Evolutionary conservation across 306 rosid genomes (phyloP).

Genomic region (Corylus americana): DNA sequence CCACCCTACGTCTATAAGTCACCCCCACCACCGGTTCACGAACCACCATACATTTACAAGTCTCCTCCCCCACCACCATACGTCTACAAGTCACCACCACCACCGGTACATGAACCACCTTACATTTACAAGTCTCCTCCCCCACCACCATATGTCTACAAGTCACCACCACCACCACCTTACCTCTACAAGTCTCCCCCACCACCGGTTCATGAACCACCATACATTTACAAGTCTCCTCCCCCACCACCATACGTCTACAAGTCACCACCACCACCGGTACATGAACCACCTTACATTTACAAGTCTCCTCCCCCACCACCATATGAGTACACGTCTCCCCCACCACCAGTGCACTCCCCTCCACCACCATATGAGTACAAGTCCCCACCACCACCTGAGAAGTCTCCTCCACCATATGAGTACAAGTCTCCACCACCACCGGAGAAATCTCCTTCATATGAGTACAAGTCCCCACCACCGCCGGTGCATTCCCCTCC

Average conservation of each 20-base stretch:
- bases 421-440: slow-evolving; percentile 53
- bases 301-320: slow-evolving; percentile 53
- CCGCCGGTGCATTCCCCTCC: slow-evolving; percentile 60
- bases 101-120: not conserved
- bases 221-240: not conserved
- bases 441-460: slow-evolving; percentile 35
- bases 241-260: not conserved
- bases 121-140: slow-evolving; percentile 30
- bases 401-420: slow-evolving; percentile 44
- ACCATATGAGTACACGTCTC: slow-evolving; percentile 33
- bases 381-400: slow-evolving; percentile 49
- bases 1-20: slow-evolving; percentile 35
- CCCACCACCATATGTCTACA: slow-evolving; percentile 14
- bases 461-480: slow-evolving; percentile 60
- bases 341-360: slow-evolving; percentile 38
- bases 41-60: slow-evolving; percentile 32
- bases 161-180: slow-evolving; percentile 20
- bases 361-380: slow-evolving; percentile 43
- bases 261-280: slow-evolving; percentile 44
- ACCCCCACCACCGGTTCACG: slow-evolving; percentile 34
- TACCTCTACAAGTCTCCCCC: slow-evolving; percentile 5
- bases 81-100: slow-evolving; percentile 27
- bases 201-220: slow-evolving; percentile 17
- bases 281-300: slow-evolving; percentile 22
- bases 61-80: slow-evolving; percentile 31